Evolutionary conservation across 2,329 filamentous ascomycete species (phyloP).

Genomic region (Colletotrichum limetticola): DNA sequence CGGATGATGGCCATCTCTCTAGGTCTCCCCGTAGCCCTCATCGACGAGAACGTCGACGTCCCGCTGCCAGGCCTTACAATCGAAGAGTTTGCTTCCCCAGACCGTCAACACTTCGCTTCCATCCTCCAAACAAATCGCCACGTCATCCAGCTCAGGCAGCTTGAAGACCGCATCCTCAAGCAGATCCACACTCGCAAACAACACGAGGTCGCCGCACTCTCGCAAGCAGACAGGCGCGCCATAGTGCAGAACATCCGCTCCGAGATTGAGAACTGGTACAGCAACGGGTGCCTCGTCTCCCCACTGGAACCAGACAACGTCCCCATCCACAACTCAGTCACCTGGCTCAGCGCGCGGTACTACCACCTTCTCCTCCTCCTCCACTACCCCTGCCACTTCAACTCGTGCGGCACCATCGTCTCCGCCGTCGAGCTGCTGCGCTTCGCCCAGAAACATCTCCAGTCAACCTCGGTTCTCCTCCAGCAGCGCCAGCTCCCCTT

Average conservation of each 20-base stretch:
- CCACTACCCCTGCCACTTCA: conserved; percentile 55
- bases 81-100: conserved; percentile 55
- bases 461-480: conserved; percentile 52
- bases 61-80: conserved; percentile 56
- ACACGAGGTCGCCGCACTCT: conserved; percentile 43
- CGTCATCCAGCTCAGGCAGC: conserved; percentile 54
- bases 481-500: conserved; percentile 55
- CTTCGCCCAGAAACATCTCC: conserved; percentile 54
- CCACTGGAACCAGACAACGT: conserved; percentile 55
- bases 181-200: conserved; percentile 47
- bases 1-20: conserved; percentile 56
- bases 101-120: conserved; percentile 49
- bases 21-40: conserved; percentile 52
- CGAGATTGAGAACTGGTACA: conserved; percentile 60
- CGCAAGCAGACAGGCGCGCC: conserved; percentile 45
- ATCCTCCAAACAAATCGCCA: conserved; percentile 57
- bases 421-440: conserved; percentile 47
- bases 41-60: conserved; percentile 51
- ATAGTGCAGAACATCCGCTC: conserved; percentile 48
- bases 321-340: conserved; percentile 56
- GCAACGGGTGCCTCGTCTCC: conserved; percentile 55
- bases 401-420: conserved; percentile 45
- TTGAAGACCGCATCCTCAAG: conserved; percentile 53
- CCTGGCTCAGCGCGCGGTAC: conserved; percentile 55
- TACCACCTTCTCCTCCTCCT: conserved; percentile 56